Percentiles rank a stretch among this genome's conserved stretches.
phyloP scores from a whole-genome alignment of 306 rosid species.

The Luffa acutangula region DNA sequence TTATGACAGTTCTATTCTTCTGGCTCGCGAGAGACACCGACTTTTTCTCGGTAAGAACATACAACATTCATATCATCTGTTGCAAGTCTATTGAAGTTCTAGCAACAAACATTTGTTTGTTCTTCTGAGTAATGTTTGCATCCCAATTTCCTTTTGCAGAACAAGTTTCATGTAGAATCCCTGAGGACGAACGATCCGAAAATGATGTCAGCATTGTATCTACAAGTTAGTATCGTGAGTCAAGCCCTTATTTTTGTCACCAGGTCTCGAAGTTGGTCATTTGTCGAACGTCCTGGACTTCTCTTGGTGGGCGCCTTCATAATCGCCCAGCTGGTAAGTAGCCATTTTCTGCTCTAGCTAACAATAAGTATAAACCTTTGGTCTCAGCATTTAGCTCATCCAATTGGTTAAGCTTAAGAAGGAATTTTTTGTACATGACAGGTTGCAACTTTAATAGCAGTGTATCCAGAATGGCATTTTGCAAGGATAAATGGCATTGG shows the following conservation, averaged over 20 bases:
- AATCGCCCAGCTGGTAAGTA: conserved; percentile 81
- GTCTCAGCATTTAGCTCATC: not conserved
- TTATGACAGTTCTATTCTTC: conserved; percentile 91
- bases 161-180: conserved; percentile 40
- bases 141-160: conserved; percentile 33
- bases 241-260: conserved; percentile 96
- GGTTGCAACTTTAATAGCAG: conserved; percentile 88
- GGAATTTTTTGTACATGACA: conserved; percentile 5
- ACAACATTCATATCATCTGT: not conserved
- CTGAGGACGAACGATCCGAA: conserved; percentile 11
- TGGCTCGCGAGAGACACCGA: conserved; percentile 59
- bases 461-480: conserved; percentile 74
- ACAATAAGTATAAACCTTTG: not conserved
- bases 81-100: not conserved
- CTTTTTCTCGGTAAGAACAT: conserved; percentile 60
- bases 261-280: conserved; percentile 96
- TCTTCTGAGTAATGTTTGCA: not conserved
- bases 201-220: conserved; percentile 97
- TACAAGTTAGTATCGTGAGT: conserved; percentile 97
- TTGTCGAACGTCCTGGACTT: conserved; percentile 78
- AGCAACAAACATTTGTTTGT: not conserved
- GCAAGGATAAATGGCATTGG: conserved; percentile 78
- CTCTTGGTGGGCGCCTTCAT: conserved; percentile 75
- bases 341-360: not conserved
- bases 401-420: not conserved